A percentile compares a stretch with the other conserved stretches of the same genome.
Evolutionary conservation across 495 filamentous ascomycete species (phyloP).

Genomic region (Xylaria venustula): DNA sequence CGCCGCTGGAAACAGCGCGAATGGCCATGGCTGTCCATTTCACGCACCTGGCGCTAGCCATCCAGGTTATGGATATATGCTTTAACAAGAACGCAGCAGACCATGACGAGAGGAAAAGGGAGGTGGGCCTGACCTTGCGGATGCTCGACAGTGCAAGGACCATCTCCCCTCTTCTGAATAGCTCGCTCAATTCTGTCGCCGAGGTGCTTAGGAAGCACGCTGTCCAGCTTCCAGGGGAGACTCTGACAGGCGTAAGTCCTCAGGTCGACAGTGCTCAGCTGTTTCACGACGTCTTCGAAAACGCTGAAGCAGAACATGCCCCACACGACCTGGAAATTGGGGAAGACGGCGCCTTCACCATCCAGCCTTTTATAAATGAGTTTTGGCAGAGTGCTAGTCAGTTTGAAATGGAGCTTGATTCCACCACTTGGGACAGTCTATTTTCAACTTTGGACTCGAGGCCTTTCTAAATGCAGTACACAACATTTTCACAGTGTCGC

Average conservation of each 20-base stretch:
- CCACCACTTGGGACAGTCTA: neutral
- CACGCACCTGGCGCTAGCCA: slow-evolving; percentile 28
- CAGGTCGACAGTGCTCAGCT: neutral
- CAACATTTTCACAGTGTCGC: no score
- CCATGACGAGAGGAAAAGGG: neutral
- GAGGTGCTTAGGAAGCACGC: neutral
- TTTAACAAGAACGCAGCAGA: slow-evolving; percentile 3
- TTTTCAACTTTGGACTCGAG: slow-evolving; percentile 1
- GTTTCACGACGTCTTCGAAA: neutral
- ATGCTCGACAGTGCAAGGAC: neutral
- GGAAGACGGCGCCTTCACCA: neutral
- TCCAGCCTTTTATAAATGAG: neutral
- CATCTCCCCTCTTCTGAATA: neutral
- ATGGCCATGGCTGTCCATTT: slow-evolving; percentile 27
- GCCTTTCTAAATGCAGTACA: neutral
- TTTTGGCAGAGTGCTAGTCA: neutral
- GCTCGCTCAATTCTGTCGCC: neutral
- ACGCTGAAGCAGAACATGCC: no score
- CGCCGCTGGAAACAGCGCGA: slow-evolving; percentile 14
- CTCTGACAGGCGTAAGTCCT: neutral
- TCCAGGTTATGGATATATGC: slow-evolving; percentile 34
- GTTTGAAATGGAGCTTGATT: neutral
- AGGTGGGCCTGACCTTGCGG: neutral
- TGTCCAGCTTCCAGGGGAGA: neutral
- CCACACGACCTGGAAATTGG: neutral